A percentile compares a stretch with the other conserved stretches of the same genome.
These are phyloP conservation scores for Phycomyces nitens DNA, from an alignment of 192 early-diverging fungal genomes.

Conservation along the genomic window DNA sequence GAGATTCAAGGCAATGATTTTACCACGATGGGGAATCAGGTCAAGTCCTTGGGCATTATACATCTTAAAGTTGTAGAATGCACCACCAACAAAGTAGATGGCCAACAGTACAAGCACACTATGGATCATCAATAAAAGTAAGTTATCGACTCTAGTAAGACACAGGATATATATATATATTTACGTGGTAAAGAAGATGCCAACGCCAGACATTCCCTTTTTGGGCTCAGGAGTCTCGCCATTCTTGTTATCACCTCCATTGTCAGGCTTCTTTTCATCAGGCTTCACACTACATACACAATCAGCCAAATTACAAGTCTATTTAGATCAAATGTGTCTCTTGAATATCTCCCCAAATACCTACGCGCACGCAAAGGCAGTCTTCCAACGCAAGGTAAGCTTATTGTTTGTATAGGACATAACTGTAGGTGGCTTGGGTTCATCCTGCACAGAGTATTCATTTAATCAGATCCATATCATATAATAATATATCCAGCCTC, in stretches of 20 bases:
- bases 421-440: constrained; percentile 8
- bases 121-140: not conserved
- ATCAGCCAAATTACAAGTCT: too few relatives aligned
- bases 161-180: not conserved
- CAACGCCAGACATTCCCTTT: constrained; percentile 7
- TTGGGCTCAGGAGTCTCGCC: not conserved
- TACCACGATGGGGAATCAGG: constrained; percentile 34
- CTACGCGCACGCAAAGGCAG: constrained; percentile 22
- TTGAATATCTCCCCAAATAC: not conserved
- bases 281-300: not conserved
- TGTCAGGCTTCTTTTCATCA: constrained; percentile 10
- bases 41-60: constrained; percentile 36
- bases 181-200: constrained; percentile 20
- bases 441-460: not conserved
- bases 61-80: constrained; percentile 32
- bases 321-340: not conserved
- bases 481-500: not conserved
- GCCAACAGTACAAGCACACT: constrained; percentile 13
- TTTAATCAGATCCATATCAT: not conserved
- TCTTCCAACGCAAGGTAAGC: constrained; percentile 20
- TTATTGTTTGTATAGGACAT: constrained; percentile 5
- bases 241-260: constrained; percentile 4
- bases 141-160: not conserved
- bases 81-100: constrained; percentile 33
- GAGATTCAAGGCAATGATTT: not conserved